These are phyloP conservation scores for Trichosporon inkin DNA, from an alignment of 1,284 basidiomycete species.

Conservation along the genomic window DNA sequence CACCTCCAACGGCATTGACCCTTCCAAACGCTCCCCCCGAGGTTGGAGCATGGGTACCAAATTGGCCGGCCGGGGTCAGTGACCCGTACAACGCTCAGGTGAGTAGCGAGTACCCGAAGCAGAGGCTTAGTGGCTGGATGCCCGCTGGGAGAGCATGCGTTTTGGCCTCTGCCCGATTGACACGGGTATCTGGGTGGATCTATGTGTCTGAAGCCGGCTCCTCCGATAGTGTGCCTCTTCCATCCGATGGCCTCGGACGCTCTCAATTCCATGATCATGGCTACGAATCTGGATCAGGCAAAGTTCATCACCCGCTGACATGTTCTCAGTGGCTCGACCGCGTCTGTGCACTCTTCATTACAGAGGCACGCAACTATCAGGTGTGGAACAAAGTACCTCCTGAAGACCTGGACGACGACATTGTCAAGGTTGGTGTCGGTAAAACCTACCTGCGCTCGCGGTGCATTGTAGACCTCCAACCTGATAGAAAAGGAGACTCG, in stretches of 20 bases:
- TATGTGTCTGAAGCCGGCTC: no score
- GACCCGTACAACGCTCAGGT: conserved; percentile 21
- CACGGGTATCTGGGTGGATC: no score
- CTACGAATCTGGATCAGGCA: background rate
- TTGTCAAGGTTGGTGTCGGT: conserved; percentile 18
- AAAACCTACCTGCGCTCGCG: no score
- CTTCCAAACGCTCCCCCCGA: conserved; percentile 4
- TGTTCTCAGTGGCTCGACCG: conserved; percentile 25
- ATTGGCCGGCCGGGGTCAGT: conserved; percentile 23
- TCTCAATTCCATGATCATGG: background rate
- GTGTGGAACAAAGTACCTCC: conserved; percentile 22
- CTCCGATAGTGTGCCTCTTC: no score
- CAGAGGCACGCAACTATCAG: conserved; percentile 17
- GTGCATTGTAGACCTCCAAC: background rate
- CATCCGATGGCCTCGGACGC: no score
- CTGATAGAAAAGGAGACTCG: background rate
- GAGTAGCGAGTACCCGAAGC: no score
- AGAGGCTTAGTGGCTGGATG: no score
- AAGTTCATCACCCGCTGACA: background rate
- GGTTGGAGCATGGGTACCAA: conserved; percentile 19
- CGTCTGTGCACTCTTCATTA: conserved; percentile 21
- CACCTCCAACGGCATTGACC: conserved; percentile 15
- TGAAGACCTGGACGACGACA: conserved; percentile 25
- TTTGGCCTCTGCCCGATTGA: no score
- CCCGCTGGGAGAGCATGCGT: no score